A percentile compares a stretch with the other conserved stretches of the same genome.
phyloP scores from a whole-genome alignment of 73 alveolate species.

The Tetrahymena thermophila region DNA sequence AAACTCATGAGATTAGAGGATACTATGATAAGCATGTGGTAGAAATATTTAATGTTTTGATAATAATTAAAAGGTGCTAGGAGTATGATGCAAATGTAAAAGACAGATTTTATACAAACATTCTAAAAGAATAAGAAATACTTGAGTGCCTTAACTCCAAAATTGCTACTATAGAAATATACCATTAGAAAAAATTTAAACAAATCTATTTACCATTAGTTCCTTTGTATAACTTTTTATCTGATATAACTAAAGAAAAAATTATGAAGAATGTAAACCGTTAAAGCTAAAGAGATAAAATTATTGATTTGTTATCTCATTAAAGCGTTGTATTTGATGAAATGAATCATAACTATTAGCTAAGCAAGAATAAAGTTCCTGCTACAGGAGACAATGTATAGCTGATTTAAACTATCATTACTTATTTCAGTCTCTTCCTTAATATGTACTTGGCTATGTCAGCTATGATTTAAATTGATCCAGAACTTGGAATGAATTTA shows the following conservation, averaged over 20 bases:
- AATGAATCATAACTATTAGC: slow-evolving; percentile 19
- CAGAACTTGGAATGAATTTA: background rate
- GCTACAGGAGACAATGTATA: slow-evolving; percentile 2
- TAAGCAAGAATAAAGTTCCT: slow-evolving; percentile 12
- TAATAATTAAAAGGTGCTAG: background rate
- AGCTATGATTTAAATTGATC: background rate
- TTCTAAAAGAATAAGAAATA: background rate
- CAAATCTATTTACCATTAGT: background rate
- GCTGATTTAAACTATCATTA: background rate
- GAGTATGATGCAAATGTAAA: background rate
- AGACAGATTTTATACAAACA: background rate
- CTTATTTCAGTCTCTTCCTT: slow-evolving; percentile 10
- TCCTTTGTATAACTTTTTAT: slow-evolving; percentile 21
- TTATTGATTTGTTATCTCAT: slow-evolving; percentile 7
- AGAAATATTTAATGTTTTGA: background rate
- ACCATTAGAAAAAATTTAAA: background rate
- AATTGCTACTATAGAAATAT: background rate
- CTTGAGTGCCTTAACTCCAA: background rate
- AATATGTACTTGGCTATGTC: background rate
- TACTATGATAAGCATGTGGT: background rate
- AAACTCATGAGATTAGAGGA: background rate
- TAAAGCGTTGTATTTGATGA: slow-evolving; percentile 3
- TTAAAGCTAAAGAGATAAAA: slow-evolving; percentile 37
- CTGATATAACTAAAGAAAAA: slow-evolving; percentile 17
- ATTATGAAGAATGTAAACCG: slow-evolving; percentile 22